These are phyloP conservation scores for Fusarium sp. DNA, from an alignment of 2,329 filamentous ascomycete genomes.

Conservation along the genomic window DNA sequence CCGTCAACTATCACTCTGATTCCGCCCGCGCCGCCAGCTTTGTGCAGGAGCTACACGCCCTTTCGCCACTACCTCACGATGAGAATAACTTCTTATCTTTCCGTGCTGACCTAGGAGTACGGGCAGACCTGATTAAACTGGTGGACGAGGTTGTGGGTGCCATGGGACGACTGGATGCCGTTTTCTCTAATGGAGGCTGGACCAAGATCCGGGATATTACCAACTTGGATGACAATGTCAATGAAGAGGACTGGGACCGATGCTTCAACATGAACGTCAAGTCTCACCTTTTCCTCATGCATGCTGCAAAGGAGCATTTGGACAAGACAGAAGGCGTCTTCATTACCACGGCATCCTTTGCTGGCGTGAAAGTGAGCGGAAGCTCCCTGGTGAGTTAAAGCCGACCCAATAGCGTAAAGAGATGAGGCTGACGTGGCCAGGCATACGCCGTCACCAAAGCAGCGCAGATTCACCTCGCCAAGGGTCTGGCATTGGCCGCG, in stretches of 20 bases:
- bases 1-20: slow-evolving; percentile 79
- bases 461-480: slow-evolving; percentile 72
- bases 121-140: slow-evolving; percentile 68
- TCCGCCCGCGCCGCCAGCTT: slow-evolving; percentile 69
- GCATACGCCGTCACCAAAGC: slow-evolving; percentile 84
- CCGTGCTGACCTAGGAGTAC: slow-evolving; percentile 74
- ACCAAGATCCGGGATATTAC: slow-evolving; percentile 58
- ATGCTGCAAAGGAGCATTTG: slow-evolving; percentile 64
- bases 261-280: slow-evolving; percentile 74
- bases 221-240: slow-evolving; percentile 64
- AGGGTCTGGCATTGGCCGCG: slow-evolving; percentile 64
- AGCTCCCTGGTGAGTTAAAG: slow-evolving; percentile 62
- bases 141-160: slow-evolving; percentile 68
- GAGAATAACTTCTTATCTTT: slow-evolving; percentile 60
- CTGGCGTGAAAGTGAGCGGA: slow-evolving; percentile 72
- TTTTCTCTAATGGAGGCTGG: slow-evolving; percentile 80
- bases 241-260: slow-evolving; percentile 70
- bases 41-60: slow-evolving; percentile 63
- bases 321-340: slow-evolving; percentile 70
- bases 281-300: slow-evolving; percentile 69
- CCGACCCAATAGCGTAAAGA: no score
- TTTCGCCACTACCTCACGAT: slow-evolving; percentile 52
- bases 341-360: slow-evolving; percentile 72
- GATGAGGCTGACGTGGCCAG: slow-evolving; percentile 47
- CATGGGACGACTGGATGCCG: slow-evolving; percentile 77